Percentiles rank a stretch among this genome's conserved stretches.
These are phyloP conservation scores for Podospora fimiseda DNA, from an alignment of 495 filamentous ascomycete genomes.

Conservation along the genomic window DNA sequence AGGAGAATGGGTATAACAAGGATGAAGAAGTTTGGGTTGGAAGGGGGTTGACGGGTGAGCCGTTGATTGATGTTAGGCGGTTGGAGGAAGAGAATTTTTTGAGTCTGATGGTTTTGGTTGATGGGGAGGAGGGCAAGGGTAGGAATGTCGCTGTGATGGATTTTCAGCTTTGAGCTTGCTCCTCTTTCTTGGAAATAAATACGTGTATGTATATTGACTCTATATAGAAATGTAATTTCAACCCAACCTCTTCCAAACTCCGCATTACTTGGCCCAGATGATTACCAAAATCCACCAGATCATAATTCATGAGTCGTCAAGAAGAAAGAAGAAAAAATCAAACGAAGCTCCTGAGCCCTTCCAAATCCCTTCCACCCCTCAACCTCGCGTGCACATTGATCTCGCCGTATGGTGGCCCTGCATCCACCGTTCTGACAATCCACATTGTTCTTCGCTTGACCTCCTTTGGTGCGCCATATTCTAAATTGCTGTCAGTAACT, in stretches of 20 bases:
- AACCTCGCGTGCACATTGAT: slow-evolving; percentile 22
- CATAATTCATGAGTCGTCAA: background rate
- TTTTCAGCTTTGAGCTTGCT: slow-evolving; percentile 24
- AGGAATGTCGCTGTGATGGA: slow-evolving; percentile 31
- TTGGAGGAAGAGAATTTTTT: slow-evolving; percentile 30
- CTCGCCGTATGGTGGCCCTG: slow-evolving; percentile 12
- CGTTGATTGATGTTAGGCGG: slow-evolving; percentile 32
- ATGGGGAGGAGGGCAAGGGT: slow-evolving; percentile 3
- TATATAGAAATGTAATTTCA: too few relatives aligned
- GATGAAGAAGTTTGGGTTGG: slow-evolving; percentile 31
- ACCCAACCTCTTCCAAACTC: background rate
- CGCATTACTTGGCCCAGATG: background rate
- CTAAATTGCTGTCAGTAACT: background rate
- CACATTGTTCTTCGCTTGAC: slow-evolving; percentile 21
- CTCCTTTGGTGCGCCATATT: background rate
- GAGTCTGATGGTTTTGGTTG: slow-evolving; percentile 29
- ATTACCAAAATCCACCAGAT: background rate
- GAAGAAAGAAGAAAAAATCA: background rate
- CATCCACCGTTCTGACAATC: slow-evolving; percentile 24
- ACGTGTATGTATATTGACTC: background rate
- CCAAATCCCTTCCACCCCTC: slow-evolving; percentile 5
- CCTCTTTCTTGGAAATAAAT: background rate
- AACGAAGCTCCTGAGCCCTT: background rate
- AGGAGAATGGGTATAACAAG: slow-evolving; percentile 17
- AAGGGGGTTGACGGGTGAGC: slow-evolving; percentile 29